These are phyloP conservation scores for Persicaria maculosa DNA, from an alignment of 148 eudicot genomes.

Conservation along the genomic window DNA sequence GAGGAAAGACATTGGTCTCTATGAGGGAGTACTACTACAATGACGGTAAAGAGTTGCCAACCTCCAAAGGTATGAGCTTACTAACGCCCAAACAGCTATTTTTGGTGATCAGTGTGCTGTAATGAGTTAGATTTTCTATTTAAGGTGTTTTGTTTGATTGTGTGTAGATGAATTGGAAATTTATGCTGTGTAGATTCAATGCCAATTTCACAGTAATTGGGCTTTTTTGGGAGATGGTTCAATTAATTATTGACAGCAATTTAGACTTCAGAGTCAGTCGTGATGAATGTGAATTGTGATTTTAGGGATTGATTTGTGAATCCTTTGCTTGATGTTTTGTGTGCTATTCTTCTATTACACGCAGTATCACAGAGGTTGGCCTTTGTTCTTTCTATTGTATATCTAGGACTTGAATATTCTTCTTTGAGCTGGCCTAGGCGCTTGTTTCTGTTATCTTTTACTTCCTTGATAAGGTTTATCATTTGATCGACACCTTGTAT, in stretches of 20 bases:
- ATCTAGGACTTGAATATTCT: neutral
- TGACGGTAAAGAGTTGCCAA: conserved; percentile 80
- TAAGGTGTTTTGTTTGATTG: neutral
- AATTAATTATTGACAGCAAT: neutral
- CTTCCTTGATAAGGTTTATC: neutral
- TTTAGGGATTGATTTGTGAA: neutral
- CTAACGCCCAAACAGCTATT: neutral
- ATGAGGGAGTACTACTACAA: conserved; percentile 77
- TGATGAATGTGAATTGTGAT: neutral
- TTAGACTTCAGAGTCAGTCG: neutral
- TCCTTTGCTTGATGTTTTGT: neutral
- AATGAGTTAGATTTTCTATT: neutral
- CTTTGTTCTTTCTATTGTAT: neutral
- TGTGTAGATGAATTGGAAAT: neutral
- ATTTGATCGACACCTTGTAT: neutral
- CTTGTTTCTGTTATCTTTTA: neutral
- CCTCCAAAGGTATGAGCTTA: conserved; percentile 63
- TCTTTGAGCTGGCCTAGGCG: neutral
- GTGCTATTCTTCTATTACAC: neutral
- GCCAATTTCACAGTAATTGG: too few relatives aligned
- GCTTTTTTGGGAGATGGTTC: too few relatives aligned
- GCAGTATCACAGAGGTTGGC: neutral
- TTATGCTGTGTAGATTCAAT: neutral
- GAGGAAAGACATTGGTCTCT: conserved; percentile 79
- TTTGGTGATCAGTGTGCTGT: neutral